These are phyloP conservation scores for Corymbia maculata DNA, from an alignment of 345 rosid genomes.

Conservation along the genomic window DNA sequence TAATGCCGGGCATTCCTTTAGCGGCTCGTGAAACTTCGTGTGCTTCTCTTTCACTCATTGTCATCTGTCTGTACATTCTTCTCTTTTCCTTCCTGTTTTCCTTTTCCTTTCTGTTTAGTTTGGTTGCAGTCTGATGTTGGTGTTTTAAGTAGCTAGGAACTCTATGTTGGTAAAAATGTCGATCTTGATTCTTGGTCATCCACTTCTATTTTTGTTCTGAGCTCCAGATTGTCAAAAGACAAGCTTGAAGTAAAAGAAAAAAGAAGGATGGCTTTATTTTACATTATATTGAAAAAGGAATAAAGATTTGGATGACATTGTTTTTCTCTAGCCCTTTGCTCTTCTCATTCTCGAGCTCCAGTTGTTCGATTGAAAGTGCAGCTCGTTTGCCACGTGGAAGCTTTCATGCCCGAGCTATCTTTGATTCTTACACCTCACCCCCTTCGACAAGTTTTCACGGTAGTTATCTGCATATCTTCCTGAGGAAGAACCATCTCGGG, in stretches of 20 bases:
- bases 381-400: neutral
- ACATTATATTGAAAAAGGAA: no score
- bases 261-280: no score
- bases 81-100: neutral
- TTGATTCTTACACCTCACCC: neutral
- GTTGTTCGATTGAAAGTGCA: neutral
- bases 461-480: neutral
- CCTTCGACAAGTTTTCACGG: neutral
- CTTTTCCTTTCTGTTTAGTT: neutral
- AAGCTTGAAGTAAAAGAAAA: no score
- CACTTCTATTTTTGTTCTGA: neutral
- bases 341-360: neutral
- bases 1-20: slow-evolving; percentile 95
- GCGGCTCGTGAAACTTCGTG: slow-evolving; percentile 73
- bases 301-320: neutral
- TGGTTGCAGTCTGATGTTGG: neutral
- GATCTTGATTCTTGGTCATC: neutral
- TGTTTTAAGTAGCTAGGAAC: neutral
- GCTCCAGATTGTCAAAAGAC: no score
- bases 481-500: neutral
- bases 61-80: neutral
- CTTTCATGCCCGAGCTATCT: neutral
- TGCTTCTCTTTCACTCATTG: neutral
- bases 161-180: neutral
- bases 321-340: neutral